These are phyloP conservation scores for Aspergillus cejpii DNA, from an alignment of 2,329 filamentous ascomycete genomes.

Conservation along the genomic window DNA sequence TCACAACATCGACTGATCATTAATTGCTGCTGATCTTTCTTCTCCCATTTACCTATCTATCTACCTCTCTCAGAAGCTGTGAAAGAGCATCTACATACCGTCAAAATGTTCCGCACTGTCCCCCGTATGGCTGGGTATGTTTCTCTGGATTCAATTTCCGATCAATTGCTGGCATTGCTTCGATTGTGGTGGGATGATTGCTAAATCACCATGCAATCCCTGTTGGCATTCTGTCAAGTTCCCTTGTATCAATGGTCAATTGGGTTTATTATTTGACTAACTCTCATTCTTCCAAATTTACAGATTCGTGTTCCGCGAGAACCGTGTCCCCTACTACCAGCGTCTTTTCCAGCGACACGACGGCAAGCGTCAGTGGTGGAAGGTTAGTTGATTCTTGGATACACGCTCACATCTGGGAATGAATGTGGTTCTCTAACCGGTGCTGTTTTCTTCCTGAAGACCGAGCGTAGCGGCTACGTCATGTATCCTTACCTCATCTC, in stretches of 20 bases:
- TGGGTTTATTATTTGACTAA: slow-evolving; percentile 16
- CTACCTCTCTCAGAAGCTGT: slow-evolving; percentile 19
- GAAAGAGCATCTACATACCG: slow-evolving; percentile 23
- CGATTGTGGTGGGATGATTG: background rate
- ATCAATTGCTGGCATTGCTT: slow-evolving; percentile 8
- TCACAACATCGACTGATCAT: slow-evolving; percentile 25
- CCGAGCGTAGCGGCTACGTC: slow-evolving; percentile 51
- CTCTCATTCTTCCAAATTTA: background rate
- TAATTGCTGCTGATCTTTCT: slow-evolving; percentile 16
- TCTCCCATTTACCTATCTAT: slow-evolving; percentile 23
- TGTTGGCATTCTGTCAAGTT: slow-evolving; percentile 13
- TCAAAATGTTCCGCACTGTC: slow-evolving; percentile 40
- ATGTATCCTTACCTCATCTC: slow-evolving; percentile 56
- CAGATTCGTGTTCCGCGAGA: slow-evolving; percentile 56
- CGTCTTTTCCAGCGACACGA: slow-evolving; percentile 60
- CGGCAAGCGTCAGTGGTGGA: slow-evolving; percentile 60
- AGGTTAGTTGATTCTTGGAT: slow-evolving; percentile 47
- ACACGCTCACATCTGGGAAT: background rate
- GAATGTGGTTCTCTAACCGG: slow-evolving; percentile 2
- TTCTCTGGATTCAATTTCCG: slow-evolving; percentile 12
- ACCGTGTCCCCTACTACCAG: slow-evolving; percentile 63
- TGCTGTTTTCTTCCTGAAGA: slow-evolving; percentile 29
- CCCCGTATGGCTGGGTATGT: slow-evolving; percentile 42
- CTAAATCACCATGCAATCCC: background rate
- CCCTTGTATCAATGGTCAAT: slow-evolving; percentile 6